Base-by-base conservation (phyloP, 2,329 filamentous ascomycete genomes). In the Fonsecaea nubica region DNA sequence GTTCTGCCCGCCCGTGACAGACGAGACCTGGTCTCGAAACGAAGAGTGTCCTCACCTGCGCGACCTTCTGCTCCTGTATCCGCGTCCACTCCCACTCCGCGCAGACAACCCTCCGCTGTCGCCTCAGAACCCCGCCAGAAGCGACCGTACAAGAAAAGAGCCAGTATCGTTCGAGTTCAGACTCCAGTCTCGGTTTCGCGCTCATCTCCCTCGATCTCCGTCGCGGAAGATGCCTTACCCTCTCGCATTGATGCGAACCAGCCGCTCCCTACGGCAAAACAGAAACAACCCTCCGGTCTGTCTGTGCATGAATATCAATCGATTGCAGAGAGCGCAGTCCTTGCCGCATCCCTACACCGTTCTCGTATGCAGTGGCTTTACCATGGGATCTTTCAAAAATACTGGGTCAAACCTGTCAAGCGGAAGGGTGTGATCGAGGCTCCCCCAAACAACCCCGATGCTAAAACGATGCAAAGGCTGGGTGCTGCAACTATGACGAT, bases 401-500 rank as follows among this genome's bases (percentile, higher is more conserved):
- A 86, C 74, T 87, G 85, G 82, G 82, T 82, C 30, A 87, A 87
- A 73, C 84, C 85, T 6, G 82, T 84, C 65, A 84, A 83, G 69
- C 84, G 84, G 25, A 86, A 86, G 73, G 79, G 80, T 50, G 80
- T 83, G 59, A 73, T 76, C 25, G 81, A 81, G 61, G 77, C 77
- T 53, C 79, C 80, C 63, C 75, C 77, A 25, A 78, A 80, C 63
- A 83, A 84, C 55, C 82, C 82, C 1, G 75, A 84, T 70, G 78
- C 83, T 74, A 78, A 86, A 42, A 82, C 82, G 5, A 85, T 86
- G 81, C 76, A 80, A 9, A 84, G 82, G 72, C 77, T 87, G 38
- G 87, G 87, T 55, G 80, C 82, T 65, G 87, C 85, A 71, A 83
- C 85, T 63, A 81, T 90, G 59, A 83, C 85, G 38, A 84, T 89